Base-by-base conservation (phyloP, 371 early-diverging fungal species). In the Blakeslea trispora region DNA sequence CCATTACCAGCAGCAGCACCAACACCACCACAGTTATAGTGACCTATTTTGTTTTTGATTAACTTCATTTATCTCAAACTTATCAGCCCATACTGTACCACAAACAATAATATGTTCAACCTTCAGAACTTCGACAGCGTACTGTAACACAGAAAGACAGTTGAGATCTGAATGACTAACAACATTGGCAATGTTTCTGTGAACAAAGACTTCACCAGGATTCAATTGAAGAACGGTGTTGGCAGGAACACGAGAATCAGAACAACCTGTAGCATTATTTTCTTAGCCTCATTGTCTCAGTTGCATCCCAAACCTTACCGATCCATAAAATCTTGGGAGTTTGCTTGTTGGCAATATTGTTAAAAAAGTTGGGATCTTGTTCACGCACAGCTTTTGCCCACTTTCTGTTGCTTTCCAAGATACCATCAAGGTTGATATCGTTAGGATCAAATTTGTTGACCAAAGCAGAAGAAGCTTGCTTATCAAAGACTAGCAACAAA, bases 101-200 rank as follows among this genome's bases (percentile, higher is more conserved):
- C 93, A 94, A 10, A 98, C 93, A 52, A 97, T 82, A 51, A 98
- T 81, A 57, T 97, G 92, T 67, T 94, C 82, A 42, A 98, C 96
- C 69, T 90, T 89, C 44, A 98, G 83, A 28, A 87, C 82, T 24
- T 93, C 90, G 42, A 98, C 92, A 28, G 97, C 93, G 65, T 91
- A 98, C 69, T 96, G 92, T 24, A 98, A 71, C 48, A 93, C 96
- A 3, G 92, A 88, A n/a, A 91, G 80, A 44, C 79, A 79, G 68
- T 84, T 93, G 50, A 92, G 51, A 65, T 98, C 98, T 31, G 83
- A 75, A 59, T 83, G 78, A 7, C 66, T 71, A 32, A 96, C 88
- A 15, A 93, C 87, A 73, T 97, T 97, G 64, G 96, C 98, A 54
- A 98, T 94, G 77, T 96, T 98, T 64, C 97, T 84, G 76, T 94